Base-by-base conservation (phyloP, 2,329 filamentous ascomycete genomes). In the Sclerotinia glacialis region DNA sequence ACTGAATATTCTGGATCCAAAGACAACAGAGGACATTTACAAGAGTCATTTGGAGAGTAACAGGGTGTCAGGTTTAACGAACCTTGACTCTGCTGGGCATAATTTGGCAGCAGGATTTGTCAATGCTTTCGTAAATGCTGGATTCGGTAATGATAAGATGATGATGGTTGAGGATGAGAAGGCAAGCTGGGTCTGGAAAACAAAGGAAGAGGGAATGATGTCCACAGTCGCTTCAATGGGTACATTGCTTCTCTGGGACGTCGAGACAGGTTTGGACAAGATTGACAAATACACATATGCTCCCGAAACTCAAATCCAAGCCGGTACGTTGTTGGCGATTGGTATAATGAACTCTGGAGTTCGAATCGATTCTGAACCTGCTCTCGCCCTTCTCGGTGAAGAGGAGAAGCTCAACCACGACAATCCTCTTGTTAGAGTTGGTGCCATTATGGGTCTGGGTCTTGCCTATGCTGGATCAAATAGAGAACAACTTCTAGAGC, bases 1-100 rank as follows among this genome's bases (percentile, higher is more conserved):
- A 78, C 84, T 99, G 64, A 98, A 99, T 78, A 94, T 99, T 63
- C 83, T 98, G 52, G 95, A 99, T 70, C 95, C 95, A 46, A 98
- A 97, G 82, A 91, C 92, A 53, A 96, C 94, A 0, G 95, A 99
- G 77, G 96, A 99, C 75, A 99, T 99, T 74, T 99, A 99, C 85
- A 99, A 99, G 83, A 97, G 93, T 76, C 95, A 99, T 79, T 85
- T 99, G 6, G 95, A 99, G 80, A 98, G 91, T 80, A 96, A 89
- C 74, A 87, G 96, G 69, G 95, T 96, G 64, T 92, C 92, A 31
- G 93, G 93, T 46, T 86, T 97, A 80, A 97, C 94, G 14, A 97
- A 97, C 76, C 87, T 96, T 56, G 95, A 99, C 77, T 99, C 95
- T 12, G 93, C 94, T 40, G 86, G 93, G 73, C 94, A 99, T 82